Evolutionary conservation across 768 basidiomycete genomes (phyloP).

Genomic region (Russula virescens): DNA sequence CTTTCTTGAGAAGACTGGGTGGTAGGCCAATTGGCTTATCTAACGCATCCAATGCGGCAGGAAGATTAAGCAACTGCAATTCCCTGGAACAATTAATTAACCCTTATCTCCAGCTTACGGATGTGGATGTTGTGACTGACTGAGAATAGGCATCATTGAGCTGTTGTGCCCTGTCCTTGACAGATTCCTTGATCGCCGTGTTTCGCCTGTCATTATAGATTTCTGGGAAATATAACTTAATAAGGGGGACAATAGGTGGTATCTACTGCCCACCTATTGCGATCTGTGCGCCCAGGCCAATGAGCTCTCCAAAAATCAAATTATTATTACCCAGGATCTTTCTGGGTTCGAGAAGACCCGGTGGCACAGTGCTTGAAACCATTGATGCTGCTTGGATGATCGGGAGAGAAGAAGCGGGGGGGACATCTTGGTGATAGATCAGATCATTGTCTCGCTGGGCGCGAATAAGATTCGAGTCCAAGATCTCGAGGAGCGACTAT

Average conservation of each 20-base stretch:
- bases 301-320: conserved; percentile 66
- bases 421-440: conserved; percentile 89
- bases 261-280: conserved; percentile 64
- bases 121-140: conserved; percentile 33
- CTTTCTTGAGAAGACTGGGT: conserved; percentile 78
- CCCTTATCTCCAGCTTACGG: not conserved
- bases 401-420: conserved; percentile 61
- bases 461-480: conserved; percentile 60
- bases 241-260: not conserved
- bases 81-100: conserved; percentile 38
- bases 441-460: conserved; percentile 91
- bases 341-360: conserved; percentile 53
- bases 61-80: conserved; percentile 69
- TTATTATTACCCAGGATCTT: conserved; percentile 46
- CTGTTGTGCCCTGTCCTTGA: conserved; percentile 54
- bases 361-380: conserved; percentile 52
- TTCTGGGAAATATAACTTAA: conserved; percentile 37
- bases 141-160: conserved; percentile 55
- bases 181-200: conserved; percentile 60
- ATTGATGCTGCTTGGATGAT: conserved; percentile 60
- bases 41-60: conserved; percentile 80
- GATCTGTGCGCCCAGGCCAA: conserved; percentile 81
- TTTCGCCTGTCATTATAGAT: conserved; percentile 83
- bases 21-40: conserved; percentile 86
- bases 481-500: conserved; percentile 69